Percentiles rank a stretch among this genome's conserved stretches.
Conservation (phyloP, 371 early-diverging fungal species). For the Phascolomyces articulosus region DNA sequence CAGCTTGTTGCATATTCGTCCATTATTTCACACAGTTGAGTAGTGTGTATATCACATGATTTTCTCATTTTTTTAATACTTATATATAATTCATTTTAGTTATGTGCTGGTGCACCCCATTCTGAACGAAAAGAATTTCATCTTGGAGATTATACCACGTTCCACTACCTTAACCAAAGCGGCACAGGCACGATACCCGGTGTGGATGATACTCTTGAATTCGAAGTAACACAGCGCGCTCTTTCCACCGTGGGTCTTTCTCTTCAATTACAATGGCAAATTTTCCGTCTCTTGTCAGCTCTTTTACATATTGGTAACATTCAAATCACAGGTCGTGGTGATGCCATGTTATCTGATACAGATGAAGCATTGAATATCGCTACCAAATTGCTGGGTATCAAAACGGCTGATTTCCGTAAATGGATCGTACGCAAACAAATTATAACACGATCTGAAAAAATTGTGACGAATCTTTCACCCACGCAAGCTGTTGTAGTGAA, state of each 20-base stretch:
- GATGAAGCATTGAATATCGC: constrained; percentile 67
- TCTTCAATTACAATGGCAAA: constrained; percentile 77
- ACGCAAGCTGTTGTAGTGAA: constrained; percentile 75
- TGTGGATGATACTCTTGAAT: constrained; percentile 87
- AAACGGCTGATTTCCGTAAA: constrained; percentile 71
- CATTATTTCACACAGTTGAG: too few species aligned
- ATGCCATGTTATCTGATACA: constrained; percentile 67
- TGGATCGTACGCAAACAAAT: constrained; percentile 90
- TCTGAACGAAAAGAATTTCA: constrained; percentile 78
- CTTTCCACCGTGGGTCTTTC: constrained; percentile 83
- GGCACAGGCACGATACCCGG: constrained; percentile 72
- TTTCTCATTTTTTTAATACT: background rate
- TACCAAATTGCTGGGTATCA: constrained; percentile 69
- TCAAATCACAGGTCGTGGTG: constrained; percentile 65
- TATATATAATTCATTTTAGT: constrained; percentile 38
- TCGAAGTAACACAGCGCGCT: constrained; percentile 79
- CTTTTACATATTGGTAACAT: constrained; percentile 91
- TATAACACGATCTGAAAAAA: constrained; percentile 80
- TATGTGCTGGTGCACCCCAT: constrained; percentile 83
- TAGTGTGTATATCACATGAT: background rate
- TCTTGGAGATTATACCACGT: constrained; percentile 68
- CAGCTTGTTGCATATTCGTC: too few species aligned
- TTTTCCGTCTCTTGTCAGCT: constrained; percentile 84
- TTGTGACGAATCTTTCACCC: constrained; percentile 71
- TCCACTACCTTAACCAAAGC: constrained; percentile 83